A percentile compares a stretch with the other conserved stretches of the same genome.
Conservation (phyloP, 345 rosid species). For the Aquilaria sinensis region DNA sequence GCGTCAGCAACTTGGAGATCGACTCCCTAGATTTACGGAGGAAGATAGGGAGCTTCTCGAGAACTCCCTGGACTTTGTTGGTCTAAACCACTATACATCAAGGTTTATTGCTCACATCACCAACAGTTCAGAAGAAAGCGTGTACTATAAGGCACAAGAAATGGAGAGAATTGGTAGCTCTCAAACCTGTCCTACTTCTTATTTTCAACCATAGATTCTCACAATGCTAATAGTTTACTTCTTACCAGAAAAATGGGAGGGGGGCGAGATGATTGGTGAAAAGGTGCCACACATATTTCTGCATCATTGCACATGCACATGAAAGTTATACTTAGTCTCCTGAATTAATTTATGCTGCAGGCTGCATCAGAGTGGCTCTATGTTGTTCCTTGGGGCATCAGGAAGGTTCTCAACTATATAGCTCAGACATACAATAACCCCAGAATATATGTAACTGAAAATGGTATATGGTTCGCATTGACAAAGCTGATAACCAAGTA, state of each 20-base stretch:
- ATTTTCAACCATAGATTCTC: neutral
- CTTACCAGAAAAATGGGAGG: slow-evolving; percentile 60
- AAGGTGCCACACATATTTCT: slow-evolving; percentile 36
- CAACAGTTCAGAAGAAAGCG: slow-evolving; percentile 33
- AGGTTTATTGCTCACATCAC: slow-evolving; percentile 60
- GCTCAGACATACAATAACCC: slow-evolving; percentile 54
- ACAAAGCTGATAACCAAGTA: neutral
- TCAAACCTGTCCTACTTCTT: neutral
- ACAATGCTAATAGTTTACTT: slow-evolving; percentile 12
- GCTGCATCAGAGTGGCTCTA: slow-evolving; percentile 95
- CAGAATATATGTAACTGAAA: slow-evolving; percentile 67
- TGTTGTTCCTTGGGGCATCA: slow-evolving; percentile 89
- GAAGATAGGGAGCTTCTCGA: slow-evolving; percentile 53
- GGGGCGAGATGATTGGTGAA: slow-evolving; percentile 73
- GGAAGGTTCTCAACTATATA: slow-evolving; percentile 62
- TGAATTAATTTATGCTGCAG: slow-evolving; percentile 36
- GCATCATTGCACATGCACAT: slow-evolving; percentile 2
- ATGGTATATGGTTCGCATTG: slow-evolving; percentile 37
- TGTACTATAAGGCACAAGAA: slow-evolving; percentile 54
- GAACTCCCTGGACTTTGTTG: slow-evolving; percentile 69
- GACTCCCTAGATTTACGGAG: slow-evolving; percentile 47
- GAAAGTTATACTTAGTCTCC: slow-evolving; percentile 2
- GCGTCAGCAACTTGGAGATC: slow-evolving; percentile 42
- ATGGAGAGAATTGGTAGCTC: slow-evolving; percentile 54
- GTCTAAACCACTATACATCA: slow-evolving; percentile 84